Conservation (phyloP, 1,284 basidiomycete species). For the Peniophora sp. region DNA sequence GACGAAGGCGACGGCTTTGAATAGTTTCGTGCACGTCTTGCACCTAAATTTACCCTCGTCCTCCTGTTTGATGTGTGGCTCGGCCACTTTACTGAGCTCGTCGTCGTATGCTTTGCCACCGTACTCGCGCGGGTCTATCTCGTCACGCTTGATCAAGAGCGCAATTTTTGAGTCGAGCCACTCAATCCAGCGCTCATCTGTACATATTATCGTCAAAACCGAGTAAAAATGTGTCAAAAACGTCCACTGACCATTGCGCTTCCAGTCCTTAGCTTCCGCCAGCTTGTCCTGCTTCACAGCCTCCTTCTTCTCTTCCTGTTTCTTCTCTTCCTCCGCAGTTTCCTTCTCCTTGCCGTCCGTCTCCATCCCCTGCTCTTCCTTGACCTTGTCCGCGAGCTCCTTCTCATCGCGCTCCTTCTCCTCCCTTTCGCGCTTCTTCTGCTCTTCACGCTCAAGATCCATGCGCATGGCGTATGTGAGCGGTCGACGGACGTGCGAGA, state of each 20-base stretch:
- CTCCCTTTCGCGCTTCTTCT: conserved; percentile 30
- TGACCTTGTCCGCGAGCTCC: conserved; percentile 43
- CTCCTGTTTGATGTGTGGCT: conserved; percentile 83
- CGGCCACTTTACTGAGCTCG: conserved; percentile 76
- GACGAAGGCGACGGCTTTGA: conserved; percentile 92
- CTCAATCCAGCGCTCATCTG: conserved; percentile 84
- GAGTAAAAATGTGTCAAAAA: conserved; percentile 7
- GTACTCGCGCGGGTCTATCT: conserved; percentile 78
- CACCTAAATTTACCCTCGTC: conserved; percentile 94
- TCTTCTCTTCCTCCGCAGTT: conserved; percentile 18
- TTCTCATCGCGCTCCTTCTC: conserved; percentile 18
- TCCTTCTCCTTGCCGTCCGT: conserved; percentile 24
- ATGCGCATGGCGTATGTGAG: conserved; percentile 49
- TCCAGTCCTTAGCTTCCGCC: conserved; percentile 50
- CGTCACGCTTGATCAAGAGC: conserved; percentile 65
- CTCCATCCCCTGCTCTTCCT: conserved; percentile 30
- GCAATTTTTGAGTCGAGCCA: conserved; percentile 81
- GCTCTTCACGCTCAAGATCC: conserved; percentile 43
- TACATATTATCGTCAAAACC: background rate
- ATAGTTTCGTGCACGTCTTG: conserved; percentile 90
- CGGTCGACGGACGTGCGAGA: conserved; percentile 81
- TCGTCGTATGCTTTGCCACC: conserved; percentile 86
- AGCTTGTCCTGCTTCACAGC: conserved; percentile 32
- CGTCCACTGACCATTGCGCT: conserved; percentile 52
- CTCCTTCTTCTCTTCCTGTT: conserved; percentile 17